phyloP scores from a whole-genome alignment of 306 rosid genomes.

The Begonia peltatifolia region DNA sequence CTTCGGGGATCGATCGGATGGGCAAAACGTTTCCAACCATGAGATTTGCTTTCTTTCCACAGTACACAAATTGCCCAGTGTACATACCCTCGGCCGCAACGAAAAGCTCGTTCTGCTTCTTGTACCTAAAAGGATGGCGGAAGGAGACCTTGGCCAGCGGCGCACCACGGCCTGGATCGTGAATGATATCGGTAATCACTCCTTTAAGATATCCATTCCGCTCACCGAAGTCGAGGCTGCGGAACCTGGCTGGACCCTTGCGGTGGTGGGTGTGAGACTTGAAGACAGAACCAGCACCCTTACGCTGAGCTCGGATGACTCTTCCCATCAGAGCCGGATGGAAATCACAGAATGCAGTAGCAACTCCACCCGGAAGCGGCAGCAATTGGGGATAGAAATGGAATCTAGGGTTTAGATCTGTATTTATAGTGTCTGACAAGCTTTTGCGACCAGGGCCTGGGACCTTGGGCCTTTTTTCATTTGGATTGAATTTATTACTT shows the following conservation, averaged over 20 bases:
- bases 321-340: conserved; percentile 5
- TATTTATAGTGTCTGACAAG: too few relatives aligned
- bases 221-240: conserved; percentile 13
- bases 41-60: conserved; percentile 15
- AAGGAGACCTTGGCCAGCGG: conserved; percentile 9
- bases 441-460: too few relatives aligned
- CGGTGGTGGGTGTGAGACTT: conserved; percentile 18
- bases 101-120: conserved; percentile 14
- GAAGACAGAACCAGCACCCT: conserved; percentile 16
- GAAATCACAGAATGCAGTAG: too few relatives aligned
- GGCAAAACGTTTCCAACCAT: conserved; percentile 14
- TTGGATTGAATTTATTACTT: too few relatives aligned
- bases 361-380: too few relatives aligned
- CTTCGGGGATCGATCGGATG: conserved; percentile 11
- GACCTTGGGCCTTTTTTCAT: too few relatives aligned
- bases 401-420: too few relatives aligned
- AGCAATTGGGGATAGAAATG: too few relatives aligned
- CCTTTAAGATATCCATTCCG: conserved; percentile 10
- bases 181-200: conserved; percentile 9
- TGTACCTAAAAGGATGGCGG: conserved; percentile 14
- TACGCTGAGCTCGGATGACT: conserved; percentile 13
- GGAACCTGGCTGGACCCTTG: conserved; percentile 14
- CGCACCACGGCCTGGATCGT: conserved; percentile 13
- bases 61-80: conserved; percentile 13
- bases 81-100: conserved; percentile 16